Conservation (phyloP, 2,329 filamentous ascomycete genomes). For the Curvularia eragrostidis region DNA sequence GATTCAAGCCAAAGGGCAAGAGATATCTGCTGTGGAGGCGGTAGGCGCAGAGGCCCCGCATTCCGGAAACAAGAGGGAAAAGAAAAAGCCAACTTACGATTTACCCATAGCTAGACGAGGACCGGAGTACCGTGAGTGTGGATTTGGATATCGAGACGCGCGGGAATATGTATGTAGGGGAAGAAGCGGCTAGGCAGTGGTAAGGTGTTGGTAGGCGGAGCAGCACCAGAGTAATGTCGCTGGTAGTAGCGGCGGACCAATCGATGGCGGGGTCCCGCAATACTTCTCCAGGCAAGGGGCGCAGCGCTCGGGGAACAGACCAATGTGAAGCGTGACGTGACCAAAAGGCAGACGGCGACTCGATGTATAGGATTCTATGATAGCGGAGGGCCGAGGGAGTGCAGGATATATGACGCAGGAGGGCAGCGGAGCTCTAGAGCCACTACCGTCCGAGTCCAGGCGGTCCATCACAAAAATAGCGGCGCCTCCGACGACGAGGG, state of each 20-base stretch:
- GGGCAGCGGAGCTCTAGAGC: background rate
- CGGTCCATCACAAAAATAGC: slow-evolving; percentile 10
- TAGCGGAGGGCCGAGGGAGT: background rate
- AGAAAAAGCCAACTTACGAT: slow-evolving; percentile 47
- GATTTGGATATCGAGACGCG: slow-evolving; percentile 10
- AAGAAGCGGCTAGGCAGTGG: slow-evolving; percentile 24
- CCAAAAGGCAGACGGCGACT: background rate
- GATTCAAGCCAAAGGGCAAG: slow-evolving; percentile 29
- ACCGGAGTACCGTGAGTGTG: slow-evolving; percentile 8
- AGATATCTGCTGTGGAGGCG: slow-evolving; percentile 21
- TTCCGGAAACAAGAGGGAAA: slow-evolving; percentile 20
- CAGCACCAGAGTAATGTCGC: slow-evolving; percentile 19
- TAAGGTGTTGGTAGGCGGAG: slow-evolving; percentile 20
- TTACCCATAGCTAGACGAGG: slow-evolving; percentile 46
- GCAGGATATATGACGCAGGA: slow-evolving; percentile 9
- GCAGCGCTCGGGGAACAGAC: slow-evolving; percentile 10
- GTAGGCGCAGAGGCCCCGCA: slow-evolving; percentile 21
- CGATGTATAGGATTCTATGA: background rate
- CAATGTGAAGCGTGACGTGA: background rate
- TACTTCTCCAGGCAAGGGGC: slow-evolving; percentile 7
- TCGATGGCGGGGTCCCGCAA: slow-evolving; percentile 28
- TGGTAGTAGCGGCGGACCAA: slow-evolving; percentile 24
- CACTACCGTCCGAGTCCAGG: slow-evolving; percentile 9
- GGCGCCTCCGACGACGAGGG: slow-evolving; percentile 11
- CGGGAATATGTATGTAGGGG: slow-evolving; percentile 13